phyloP scores from a whole-genome alignment of 2,329 filamentous ascomycete genomes.

The Penicillium sumatraense region DNA sequence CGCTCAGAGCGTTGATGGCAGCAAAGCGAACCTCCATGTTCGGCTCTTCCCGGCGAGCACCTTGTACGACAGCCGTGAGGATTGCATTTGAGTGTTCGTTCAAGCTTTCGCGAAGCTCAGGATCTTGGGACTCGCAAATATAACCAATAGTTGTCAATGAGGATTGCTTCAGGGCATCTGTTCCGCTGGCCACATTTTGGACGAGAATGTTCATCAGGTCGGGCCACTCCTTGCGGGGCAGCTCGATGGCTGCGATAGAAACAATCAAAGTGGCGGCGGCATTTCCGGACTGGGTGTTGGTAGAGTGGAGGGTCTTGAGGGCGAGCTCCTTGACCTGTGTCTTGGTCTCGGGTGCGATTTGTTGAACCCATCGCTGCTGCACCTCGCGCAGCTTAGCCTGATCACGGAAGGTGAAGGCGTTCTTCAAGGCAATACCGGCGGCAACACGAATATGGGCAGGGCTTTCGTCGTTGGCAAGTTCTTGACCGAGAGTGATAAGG shows the following conservation, averaged over 20 bases:
- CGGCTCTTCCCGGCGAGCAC: slow-evolving; percentile 92
- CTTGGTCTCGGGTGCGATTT: slow-evolving; percentile 82
- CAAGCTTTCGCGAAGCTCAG: slow-evolving; percentile 79
- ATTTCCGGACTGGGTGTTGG: slow-evolving; percentile 80
- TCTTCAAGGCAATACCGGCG: slow-evolving; percentile 95
- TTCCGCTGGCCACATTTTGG: slow-evolving; percentile 86
- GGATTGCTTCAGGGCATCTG: slow-evolving; percentile 87
- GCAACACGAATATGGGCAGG: slow-evolving; percentile 86
- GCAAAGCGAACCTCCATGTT: slow-evolving; percentile 90
- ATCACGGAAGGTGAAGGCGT: slow-evolving; percentile 95
- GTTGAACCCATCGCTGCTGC: slow-evolving; percentile 89
- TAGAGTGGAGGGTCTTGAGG: slow-evolving; percentile 82
- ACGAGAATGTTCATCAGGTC: slow-evolving; percentile 89
- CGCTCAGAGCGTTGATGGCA: slow-evolving; percentile 90
- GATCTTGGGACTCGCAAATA: slow-evolving; percentile 94
- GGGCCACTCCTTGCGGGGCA: slow-evolving; percentile 90
- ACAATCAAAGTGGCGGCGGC: slow-evolving; percentile 94
- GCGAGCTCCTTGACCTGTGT: slow-evolving; percentile 84
- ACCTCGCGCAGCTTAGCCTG: slow-evolving; percentile 83
- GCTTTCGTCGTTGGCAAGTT: slow-evolving; percentile 88
- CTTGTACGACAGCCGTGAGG: slow-evolving; percentile 95
- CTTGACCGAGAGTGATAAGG: slow-evolving; percentile 87
- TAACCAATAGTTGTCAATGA: slow-evolving; percentile 97
- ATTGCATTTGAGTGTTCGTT: slow-evolving; percentile 94
- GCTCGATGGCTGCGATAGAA: slow-evolving; percentile 90